Base-by-base conservation (phyloP, 2,329 filamentous ascomycete genomes). In the Elsinoe australis region DNA sequence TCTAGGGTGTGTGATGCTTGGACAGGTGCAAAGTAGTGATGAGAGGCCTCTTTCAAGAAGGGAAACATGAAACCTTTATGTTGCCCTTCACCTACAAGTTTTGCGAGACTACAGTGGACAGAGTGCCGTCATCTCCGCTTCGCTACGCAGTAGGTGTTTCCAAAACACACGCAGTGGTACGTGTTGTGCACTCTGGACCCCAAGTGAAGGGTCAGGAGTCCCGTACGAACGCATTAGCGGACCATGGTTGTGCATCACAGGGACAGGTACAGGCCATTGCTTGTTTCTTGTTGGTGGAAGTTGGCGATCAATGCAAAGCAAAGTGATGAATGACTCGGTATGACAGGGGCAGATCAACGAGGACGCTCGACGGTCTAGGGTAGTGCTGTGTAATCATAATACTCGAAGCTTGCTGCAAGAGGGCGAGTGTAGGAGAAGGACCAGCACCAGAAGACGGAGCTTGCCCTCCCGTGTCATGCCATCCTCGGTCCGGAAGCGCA, bases 81-180 rank as follows among this genome's bases (percentile, higher is more conserved):
- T n/a, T n/a, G n/a, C n/a, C n/a, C n/a, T n/a, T n/a, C 19, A 41
- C 36, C 18, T 41, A 41, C 22, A n/a, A n/a, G n/a, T n/a, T n/a
- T n/a, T n/a, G n/a, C n/a, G n/a, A n/a, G n/a, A n/a, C n/a, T n/a
- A n/a, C n/a, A n/a, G n/a, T n/a, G n/a, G n/a, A n/a, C n/a, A n/a
- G n/a, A n/a, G n/a, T n/a, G n/a, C n/a, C n/a, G 29, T 32, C 29
- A n/a, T 32, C 36, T 41, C 21, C 36, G 33, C 33, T 36, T 36
- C 33, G 19, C 9, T 26, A 22, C 12, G 36, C 17, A 21, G n/a
- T 15, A 14, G 7, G 22, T 41, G 36, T 41, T 35, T 41, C 36
- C 36, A 41, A n/a, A n/a, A n/a, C n/a, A n/a, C n/a, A n/a, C n/a
- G n/a, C n/a, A n/a, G n/a, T n/a, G n/a, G n/a, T n/a, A n/a, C n/a